These are phyloP conservation scores for Epithemia pelagica DNA, from an alignment of 108 stramenopile species.

Conservation along the genomic window DNA sequence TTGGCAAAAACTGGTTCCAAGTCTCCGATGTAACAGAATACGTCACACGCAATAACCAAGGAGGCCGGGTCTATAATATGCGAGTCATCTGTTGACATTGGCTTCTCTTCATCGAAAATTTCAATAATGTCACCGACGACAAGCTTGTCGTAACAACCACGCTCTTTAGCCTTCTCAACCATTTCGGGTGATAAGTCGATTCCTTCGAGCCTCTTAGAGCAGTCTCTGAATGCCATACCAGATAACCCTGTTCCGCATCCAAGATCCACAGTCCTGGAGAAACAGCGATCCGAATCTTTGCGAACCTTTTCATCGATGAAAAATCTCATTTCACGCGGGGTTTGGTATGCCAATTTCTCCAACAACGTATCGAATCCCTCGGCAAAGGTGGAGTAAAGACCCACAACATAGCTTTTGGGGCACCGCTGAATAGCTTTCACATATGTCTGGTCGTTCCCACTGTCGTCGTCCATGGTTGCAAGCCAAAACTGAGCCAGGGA, in stretches of 20 bases:
- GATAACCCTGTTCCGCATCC: slow-evolving; percentile 73
- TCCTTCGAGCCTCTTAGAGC: slow-evolving; percentile 48
- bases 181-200: slow-evolving; percentile 58
- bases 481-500: slow-evolving; percentile 29
- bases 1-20: slow-evolving; percentile 50
- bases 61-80: background rate
- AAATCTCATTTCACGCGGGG: slow-evolving; percentile 21
- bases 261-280: slow-evolving; percentile 45
- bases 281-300: background rate
- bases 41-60: slow-evolving; percentile 61
- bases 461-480: slow-evolving; percentile 16
- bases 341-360: slow-evolving; percentile 28
- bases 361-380: slow-evolving; percentile 25
- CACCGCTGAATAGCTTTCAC: slow-evolving; percentile 6
- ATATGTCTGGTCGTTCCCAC: background rate
- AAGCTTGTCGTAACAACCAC: slow-evolving; percentile 49
- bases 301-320: slow-evolving; percentile 11
- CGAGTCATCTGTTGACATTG: slow-evolving; percentile 16
- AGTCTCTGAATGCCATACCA: slow-evolving; percentile 66
- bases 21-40: slow-evolving; percentile 71
- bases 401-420: slow-evolving; percentile 28
- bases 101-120: slow-evolving; percentile 35
- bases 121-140: slow-evolving; percentile 52
- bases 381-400: slow-evolving; percentile 34
- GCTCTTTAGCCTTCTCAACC: slow-evolving; percentile 44